phyloP scores from a whole-genome alignment of 1,284 basidiomycete species.

The Cryptococcus sp. region DNA sequence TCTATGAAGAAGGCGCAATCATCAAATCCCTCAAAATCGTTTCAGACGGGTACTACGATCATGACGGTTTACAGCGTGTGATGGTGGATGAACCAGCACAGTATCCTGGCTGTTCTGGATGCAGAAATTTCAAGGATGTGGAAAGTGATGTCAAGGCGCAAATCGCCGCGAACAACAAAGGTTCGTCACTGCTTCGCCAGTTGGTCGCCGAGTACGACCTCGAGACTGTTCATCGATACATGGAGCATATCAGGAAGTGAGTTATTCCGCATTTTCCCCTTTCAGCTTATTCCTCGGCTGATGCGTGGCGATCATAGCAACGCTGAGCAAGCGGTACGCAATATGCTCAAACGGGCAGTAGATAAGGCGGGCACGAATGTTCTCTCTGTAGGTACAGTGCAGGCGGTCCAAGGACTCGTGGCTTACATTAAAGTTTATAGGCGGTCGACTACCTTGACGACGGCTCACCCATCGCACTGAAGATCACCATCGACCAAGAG shows the following conservation, averaged over 20 bases:
- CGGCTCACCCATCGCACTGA: slow-evolving; percentile 79
- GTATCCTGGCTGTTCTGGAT: slow-evolving; percentile 41
- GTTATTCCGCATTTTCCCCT: slow-evolving; percentile 60
- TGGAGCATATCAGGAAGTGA: slow-evolving; percentile 67
- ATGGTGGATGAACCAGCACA: slow-evolving; percentile 80
- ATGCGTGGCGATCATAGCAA: no score
- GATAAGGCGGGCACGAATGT: slow-evolving; percentile 58
- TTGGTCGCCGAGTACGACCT: slow-evolving; percentile 86
- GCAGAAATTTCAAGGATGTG: slow-evolving; percentile 54
- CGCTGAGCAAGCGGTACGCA: slow-evolving; percentile 83
- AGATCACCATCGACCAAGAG: slow-evolving; percentile 73
- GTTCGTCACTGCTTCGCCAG: slow-evolving; percentile 69
- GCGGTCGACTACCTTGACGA: slow-evolving; percentile 61
- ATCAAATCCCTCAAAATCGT: slow-evolving; percentile 93
- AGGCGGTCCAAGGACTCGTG: not conserved
- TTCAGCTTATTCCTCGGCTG: not conserved
- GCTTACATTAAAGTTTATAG: not conserved
- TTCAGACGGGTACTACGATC: slow-evolving; percentile 73
- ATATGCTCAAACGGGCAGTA: slow-evolving; percentile 60
- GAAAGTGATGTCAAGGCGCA: slow-evolving; percentile 93
- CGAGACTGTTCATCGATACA: slow-evolving; percentile 84
- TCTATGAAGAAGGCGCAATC: slow-evolving; percentile 85
- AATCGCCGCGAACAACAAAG: slow-evolving; percentile 97
- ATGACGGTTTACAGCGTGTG: slow-evolving; percentile 68
- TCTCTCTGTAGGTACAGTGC: slow-evolving; percentile 58